Evolutionary conservation across 2,329 filamentous ascomycete genomes (phyloP), one percentile per base, ranked within the genome.

Genomic region (Cladosporium sp.): DNA sequence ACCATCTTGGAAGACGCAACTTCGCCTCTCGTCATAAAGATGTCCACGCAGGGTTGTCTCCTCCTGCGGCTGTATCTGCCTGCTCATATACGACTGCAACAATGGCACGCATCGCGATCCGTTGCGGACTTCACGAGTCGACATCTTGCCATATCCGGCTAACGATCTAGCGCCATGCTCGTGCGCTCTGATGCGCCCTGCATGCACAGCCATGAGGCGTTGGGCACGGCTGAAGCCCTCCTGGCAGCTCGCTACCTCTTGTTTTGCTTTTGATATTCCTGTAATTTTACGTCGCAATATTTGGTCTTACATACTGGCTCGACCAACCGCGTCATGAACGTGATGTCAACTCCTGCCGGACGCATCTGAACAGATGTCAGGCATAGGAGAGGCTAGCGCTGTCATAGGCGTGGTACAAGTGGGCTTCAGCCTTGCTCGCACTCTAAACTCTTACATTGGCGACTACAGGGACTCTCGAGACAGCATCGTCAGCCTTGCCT

Each of bases 341-440:
- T 12, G 41, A 47, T 47, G 41, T 12, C 41, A 24, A 47, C 41
- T 47, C 41, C 41, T 11, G 10, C n/a, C 41, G 41, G 21, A 47
- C 8, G n/a, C 41, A n/a, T 47, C 15, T 47, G 41, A 36, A 38
- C 44, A 62, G 34, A 74, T 67, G 73, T 75, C n/a, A 66, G 72
- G 47, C 12, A 41, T 65, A 28, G 67, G 60, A 26, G 64, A 58
- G 24, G 62, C 61, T 26, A 57, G 64, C 18, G 52, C 62, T 28
- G 59, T 68, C 18, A 55, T 63, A n/a, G 67, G 67, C 11, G 38
- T 66, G 12, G 55, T 63, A 8, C 49, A 63, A 24, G 54, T 68
- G 47, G 67, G 67, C n/a, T 68, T 68, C 60, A 64, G 52, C 41
- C 47, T 68, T n/a, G 67, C 67, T 15, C 59, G 59, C 14, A 44